phyloP scores from a whole-genome alignment of 331 rosid genomes.

The Quercus tomentella region DNA sequence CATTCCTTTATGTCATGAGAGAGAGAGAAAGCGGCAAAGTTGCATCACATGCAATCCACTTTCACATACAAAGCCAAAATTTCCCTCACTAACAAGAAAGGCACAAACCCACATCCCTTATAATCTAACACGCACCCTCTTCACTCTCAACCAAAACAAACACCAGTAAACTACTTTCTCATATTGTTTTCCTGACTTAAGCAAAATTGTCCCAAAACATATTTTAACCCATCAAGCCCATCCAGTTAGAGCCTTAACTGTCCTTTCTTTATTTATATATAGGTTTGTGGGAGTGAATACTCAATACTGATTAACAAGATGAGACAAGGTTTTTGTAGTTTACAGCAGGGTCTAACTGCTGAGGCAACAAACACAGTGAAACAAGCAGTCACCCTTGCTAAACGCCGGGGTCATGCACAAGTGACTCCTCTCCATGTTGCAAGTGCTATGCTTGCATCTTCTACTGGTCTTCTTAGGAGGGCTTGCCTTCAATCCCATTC shows the following conservation, averaged over 20 bases:
- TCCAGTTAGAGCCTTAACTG: not conserved
- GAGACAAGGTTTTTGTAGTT: slow-evolving; percentile 77
- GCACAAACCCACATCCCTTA: slow-evolving; percentile 62
- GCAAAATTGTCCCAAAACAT: not conserved
- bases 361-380: slow-evolving; percentile 58
- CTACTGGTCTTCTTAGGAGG: slow-evolving; percentile 54
- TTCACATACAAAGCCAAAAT: slow-evolving; percentile 67
- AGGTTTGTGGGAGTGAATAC: not conserved
- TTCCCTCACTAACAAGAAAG: slow-evolving; percentile 96
- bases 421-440: slow-evolving; percentile 94
- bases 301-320: slow-evolving; percentile 20
- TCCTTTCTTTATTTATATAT: not conserved
- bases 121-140: slow-evolving; percentile 17
- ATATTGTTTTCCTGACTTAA: not conserved
- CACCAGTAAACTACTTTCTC: slow-evolving; percentile 3
- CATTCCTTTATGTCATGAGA: slow-evolving; percentile 34
- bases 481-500: slow-evolving; percentile 83
- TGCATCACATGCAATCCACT: slow-evolving; percentile 74
- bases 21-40: slow-evolving; percentile 31
- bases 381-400: slow-evolving; percentile 65
- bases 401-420: slow-evolving; percentile 78
- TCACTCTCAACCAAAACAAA: slow-evolving; percentile 24
- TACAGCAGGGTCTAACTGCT: slow-evolving; percentile 65
- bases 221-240: slow-evolving; percentile 9
- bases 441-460: slow-evolving; percentile 69